Conservation (phyloP, 176 grass and related monocot species). For the Phoenix dactylifera region DNA sequence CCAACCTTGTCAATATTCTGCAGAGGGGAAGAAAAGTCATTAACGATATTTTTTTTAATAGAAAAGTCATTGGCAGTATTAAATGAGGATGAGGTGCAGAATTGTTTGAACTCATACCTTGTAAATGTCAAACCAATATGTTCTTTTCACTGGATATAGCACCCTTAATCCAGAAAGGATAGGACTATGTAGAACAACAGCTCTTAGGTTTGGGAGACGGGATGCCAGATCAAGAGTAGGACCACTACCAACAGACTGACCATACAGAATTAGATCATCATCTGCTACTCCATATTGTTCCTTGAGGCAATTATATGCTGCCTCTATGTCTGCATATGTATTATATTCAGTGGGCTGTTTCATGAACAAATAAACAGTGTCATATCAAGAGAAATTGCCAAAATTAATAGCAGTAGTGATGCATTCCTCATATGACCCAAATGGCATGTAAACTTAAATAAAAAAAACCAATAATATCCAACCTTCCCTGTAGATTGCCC, state of each 20-base stretch:
- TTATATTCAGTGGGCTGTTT: constrained; percentile 90
- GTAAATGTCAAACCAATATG: constrained; percentile 95
- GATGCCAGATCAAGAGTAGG: constrained; percentile 90
- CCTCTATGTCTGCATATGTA: constrained; percentile 96
- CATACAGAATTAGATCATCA: constrained; percentile 82
- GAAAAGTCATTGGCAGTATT: constrained; percentile 24
- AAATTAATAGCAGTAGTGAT: too few species aligned
- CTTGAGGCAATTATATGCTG: constrained; percentile 84
- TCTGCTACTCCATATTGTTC: constrained; percentile 65
- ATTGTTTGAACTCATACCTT: constrained; percentile 44
- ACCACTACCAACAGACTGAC: constrained; percentile 85
- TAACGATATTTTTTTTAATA: too few species aligned
- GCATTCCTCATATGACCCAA: neutral
- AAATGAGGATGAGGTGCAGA: constrained; percentile 9
- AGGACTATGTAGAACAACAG: constrained; percentile 81
- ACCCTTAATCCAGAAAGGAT: constrained; percentile 86
- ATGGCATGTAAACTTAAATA: neutral
- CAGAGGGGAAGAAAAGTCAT: constrained; percentile 6
- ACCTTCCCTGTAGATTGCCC: constrained; percentile 90
- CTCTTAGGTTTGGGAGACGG: constrained; percentile 62
- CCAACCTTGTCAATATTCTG: constrained; percentile 83
- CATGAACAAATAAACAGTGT: constrained; percentile 46
- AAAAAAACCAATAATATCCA: neutral
- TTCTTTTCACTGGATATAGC: constrained; percentile 69
- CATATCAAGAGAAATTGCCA: constrained; percentile 9